Conservation (phyloP, 2,329 filamentous ascomycete species). For the Claviceps citrina region DNA sequence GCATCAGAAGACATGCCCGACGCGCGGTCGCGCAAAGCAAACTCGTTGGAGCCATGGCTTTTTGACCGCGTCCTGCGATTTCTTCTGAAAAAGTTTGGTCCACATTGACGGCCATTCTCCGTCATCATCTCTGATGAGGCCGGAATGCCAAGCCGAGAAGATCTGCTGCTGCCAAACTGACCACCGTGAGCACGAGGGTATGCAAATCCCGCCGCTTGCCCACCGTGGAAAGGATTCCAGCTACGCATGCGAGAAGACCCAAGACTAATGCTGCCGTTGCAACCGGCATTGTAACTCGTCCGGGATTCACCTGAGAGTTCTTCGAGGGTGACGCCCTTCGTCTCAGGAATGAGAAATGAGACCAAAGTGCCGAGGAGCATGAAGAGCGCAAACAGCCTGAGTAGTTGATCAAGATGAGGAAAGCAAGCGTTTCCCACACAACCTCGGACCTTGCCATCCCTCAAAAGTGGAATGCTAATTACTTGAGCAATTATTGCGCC, state of each 20-base stretch:
- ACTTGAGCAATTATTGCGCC: slow-evolving; percentile 53
- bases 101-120: slow-evolving; percentile 12
- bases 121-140: slow-evolving; percentile 24
- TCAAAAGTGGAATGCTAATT: slow-evolving; percentile 47
- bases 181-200: slow-evolving; percentile 23
- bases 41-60: slow-evolving; percentile 17
- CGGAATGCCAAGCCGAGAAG: slow-evolving; percentile 26
- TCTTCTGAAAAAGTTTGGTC: slow-evolving; percentile 16
- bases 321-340: slow-evolving; percentile 58
- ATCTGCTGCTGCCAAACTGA: slow-evolving; percentile 13
- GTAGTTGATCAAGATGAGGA: slow-evolving; percentile 54
- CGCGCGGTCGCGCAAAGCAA: slow-evolving; percentile 16
- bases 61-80: slow-evolving; percentile 14
- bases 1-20: background rate
- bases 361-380: slow-evolving; percentile 59
- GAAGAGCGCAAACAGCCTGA: slow-evolving; percentile 67
- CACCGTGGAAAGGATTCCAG: slow-evolving; percentile 35
- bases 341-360: slow-evolving; percentile 62
- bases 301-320: slow-evolving; percentile 51
- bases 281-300: slow-evolving; percentile 39
- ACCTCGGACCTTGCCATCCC: slow-evolving; percentile 34
- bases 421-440: slow-evolving; percentile 34
- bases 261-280: slow-evolving; percentile 32
- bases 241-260: slow-evolving; percentile 17
- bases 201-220: slow-evolving; percentile 34